Conservation (phyloP, 208 protist species). For the Trypanosoma avium region DNA sequence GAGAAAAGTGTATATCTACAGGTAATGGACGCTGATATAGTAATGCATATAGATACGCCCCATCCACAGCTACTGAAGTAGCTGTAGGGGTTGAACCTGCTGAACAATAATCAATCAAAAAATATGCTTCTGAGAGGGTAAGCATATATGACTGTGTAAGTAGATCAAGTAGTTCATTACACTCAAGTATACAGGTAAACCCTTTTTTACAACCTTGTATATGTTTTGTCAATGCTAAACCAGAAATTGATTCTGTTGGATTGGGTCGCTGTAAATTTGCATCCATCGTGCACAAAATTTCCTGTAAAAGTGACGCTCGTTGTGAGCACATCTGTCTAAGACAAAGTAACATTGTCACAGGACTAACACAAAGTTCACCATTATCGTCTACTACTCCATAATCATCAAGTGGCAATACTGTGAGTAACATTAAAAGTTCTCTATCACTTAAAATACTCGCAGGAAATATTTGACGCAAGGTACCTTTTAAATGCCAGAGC, state of each 20-base stretch:
- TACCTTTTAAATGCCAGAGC: constrained; percentile 17
- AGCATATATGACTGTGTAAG: constrained; percentile 17
- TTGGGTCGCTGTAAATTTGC: background rate
- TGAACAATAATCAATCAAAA: constrained; percentile 33
- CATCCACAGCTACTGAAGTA: constrained; percentile 28
- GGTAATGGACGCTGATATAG: constrained; percentile 55
- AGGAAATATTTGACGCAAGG: constrained; percentile 52
- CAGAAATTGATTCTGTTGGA: constrained; percentile 18
- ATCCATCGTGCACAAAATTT: constrained; percentile 15
- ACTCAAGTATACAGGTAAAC: constrained; percentile 14
- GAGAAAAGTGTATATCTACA: constrained; percentile 51
- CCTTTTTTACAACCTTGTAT: background rate
- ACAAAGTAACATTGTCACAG: constrained; percentile 18
- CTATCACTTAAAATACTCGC: constrained; percentile 31
- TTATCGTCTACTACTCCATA: constrained; percentile 9
- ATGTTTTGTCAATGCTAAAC: background rate
- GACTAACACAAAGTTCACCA: constrained; percentile 17
- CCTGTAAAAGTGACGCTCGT: constrained; percentile 2
- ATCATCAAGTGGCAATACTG: constrained; percentile 41
- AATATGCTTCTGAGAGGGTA: constrained; percentile 46
- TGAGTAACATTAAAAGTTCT: constrained; percentile 56
- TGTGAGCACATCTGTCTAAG: constrained; percentile 18
- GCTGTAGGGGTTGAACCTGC: background rate
- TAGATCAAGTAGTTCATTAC: constrained; percentile 15
- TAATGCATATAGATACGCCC: constrained; percentile 43